Evolutionary conservation across 345 rosid genomes (phyloP).

Genomic region (Geranium brycei): DNA sequence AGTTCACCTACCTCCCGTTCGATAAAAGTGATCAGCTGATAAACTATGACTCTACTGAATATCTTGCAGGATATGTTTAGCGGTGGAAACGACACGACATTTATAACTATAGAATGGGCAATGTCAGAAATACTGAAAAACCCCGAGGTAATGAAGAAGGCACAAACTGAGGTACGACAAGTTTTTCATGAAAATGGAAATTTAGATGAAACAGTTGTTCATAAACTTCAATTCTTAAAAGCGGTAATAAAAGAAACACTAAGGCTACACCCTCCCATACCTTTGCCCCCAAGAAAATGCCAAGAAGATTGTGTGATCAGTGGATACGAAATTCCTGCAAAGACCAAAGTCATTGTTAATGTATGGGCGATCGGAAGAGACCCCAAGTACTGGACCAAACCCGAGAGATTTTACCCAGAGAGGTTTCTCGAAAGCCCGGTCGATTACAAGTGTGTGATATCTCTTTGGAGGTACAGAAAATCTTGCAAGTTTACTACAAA

Average conservation of each 20-base stretch:
- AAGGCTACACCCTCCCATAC: conserved; percentile 20
- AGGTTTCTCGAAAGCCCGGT: conserved; percentile 12
- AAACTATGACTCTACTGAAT: too few species aligned
- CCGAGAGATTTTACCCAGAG: conserved; percentile 20
- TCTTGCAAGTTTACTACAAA: too few species aligned
- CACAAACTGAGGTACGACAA: too few species aligned
- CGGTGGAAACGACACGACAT: too few species aligned
- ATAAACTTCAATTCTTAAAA: conserved; percentile 12
- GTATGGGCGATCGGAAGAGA: conserved; percentile 24
- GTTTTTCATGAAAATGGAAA: too few species aligned
- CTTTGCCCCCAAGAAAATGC: conserved; percentile 19
- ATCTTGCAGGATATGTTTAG: too few species aligned
- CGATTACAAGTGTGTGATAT: conserved; percentile 17
- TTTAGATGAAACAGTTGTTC: not conserved
- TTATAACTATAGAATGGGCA: too few species aligned
- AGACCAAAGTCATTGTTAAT: conserved; percentile 17
- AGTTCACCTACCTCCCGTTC: too few species aligned
- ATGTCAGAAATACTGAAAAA: too few species aligned
- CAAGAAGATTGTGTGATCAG: conserved; percentile 11
- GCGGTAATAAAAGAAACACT: conserved; percentile 20
- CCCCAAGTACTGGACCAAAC: conserved; percentile 13
- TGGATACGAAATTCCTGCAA: conserved; percentile 17
- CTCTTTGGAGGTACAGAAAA: too few species aligned
- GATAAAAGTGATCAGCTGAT: too few species aligned
- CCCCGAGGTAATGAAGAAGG: too few species aligned